phyloP scores from a whole-genome alignment of 768 basidiomycete species.

The Rhizopogon sp. region DNA sequence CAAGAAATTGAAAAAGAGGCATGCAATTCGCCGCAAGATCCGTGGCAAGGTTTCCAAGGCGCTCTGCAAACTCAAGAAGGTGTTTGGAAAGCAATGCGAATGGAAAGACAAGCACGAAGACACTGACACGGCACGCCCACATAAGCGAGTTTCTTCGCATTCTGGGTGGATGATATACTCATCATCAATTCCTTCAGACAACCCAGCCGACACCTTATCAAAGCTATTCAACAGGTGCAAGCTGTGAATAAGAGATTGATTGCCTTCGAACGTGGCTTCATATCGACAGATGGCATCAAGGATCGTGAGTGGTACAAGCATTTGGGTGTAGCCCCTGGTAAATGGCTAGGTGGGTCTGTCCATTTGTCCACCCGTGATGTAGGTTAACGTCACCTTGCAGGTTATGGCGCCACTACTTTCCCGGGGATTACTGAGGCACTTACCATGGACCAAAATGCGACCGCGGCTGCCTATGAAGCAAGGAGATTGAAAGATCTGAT shows the following conservation, averaged over 20 bases:
- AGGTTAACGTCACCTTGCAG: conserved; percentile 25
- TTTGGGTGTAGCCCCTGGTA: conserved; percentile 78
- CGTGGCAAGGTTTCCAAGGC: conserved; percentile 21
- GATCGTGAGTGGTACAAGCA: conserved; percentile 82
- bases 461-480: conserved; percentile 60
- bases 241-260: conserved; percentile 58
- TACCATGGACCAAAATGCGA: conserved; percentile 59
- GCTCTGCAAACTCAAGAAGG: conserved; percentile 32
- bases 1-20: conserved; percentile 28
- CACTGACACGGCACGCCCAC: not conserved
- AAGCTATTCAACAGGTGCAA: conserved; percentile 54
- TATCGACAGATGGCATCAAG: conserved; percentile 69
- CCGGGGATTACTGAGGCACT: conserved; percentile 79
- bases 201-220: conserved; percentile 40
- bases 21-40: conserved; percentile 11
- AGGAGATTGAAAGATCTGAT: conserved; percentile 51
- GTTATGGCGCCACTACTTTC: conserved; percentile 78
- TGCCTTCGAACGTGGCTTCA: conserved; percentile 72
- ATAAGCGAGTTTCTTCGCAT: not conserved
- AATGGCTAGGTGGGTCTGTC: conserved; percentile 60
- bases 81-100: conserved; percentile 24
- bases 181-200: conserved; percentile 15
- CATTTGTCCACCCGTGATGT: not conserved
- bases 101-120: conserved; percentile 4
- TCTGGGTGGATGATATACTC: not conserved